phyloP scores from a whole-genome alignment of 805 yeast species.

The Candida rishiriensis region DNA sequence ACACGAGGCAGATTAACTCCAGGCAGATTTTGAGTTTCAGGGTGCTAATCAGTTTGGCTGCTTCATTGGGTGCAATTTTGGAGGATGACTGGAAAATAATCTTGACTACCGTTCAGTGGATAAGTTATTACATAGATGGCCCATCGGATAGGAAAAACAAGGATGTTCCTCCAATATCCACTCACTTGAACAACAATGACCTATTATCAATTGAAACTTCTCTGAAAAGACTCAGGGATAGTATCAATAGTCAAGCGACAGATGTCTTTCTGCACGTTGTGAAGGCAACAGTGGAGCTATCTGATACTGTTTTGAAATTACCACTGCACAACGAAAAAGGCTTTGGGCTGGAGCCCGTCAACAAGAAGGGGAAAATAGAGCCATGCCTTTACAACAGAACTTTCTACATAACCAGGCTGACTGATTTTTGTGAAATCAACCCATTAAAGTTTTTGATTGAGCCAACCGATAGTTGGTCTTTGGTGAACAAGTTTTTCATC shows the following conservation, averaged over 20 bases:
- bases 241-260: slow-evolving; percentile 51
- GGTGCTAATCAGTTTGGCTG: slow-evolving; percentile 71
- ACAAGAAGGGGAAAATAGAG: slow-evolving; percentile 13
- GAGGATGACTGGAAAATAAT: slow-evolving; percentile 62
- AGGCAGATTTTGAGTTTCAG: slow-evolving; percentile 73
- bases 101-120: slow-evolving; percentile 70
- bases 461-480: slow-evolving; percentile 43
- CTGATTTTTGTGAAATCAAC: slow-evolving; percentile 48
- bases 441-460: slow-evolving; percentile 44
- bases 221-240: slow-evolving; percentile 56
- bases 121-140: slow-evolving; percentile 66
- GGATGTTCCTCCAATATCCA: slow-evolving; percentile 40
- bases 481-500: slow-evolving; percentile 42
- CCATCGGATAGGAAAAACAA: slow-evolving; percentile 39
- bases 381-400: slow-evolving; percentile 53
- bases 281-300: slow-evolving; percentile 41
- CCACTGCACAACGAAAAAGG: slow-evolving; percentile 4
- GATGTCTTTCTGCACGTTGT: slow-evolving; percentile 47
- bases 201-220: slow-evolving; percentile 49
- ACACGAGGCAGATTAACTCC: slow-evolving; percentile 48
- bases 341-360: slow-evolving; percentile 19
- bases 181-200: slow-evolving; percentile 43
- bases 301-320: slow-evolving; percentile 24
- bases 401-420: slow-evolving; percentile 50
- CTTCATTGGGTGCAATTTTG: slow-evolving; percentile 75